Conservation (phyloP, 495 filamentous ascomycete species). For the Chaetomium cochliodes region DNA sequence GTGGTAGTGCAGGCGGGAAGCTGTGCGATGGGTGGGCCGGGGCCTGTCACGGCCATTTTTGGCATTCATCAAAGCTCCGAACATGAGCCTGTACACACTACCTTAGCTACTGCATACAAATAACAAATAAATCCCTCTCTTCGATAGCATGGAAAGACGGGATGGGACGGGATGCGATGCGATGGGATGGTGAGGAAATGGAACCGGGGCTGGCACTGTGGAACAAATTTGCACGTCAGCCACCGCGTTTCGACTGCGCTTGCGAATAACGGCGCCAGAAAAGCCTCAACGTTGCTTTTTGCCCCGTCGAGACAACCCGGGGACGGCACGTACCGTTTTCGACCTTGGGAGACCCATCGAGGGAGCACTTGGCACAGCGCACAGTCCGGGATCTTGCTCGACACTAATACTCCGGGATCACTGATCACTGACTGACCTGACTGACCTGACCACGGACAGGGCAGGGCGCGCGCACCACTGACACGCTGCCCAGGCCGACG, state of each 20-base stretch:
- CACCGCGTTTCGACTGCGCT: conserved; percentile 21
- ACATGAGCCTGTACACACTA: neutral
- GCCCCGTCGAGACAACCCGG: neutral
- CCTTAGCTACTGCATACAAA: too few relatives aligned
- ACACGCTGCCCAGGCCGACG: neutral
- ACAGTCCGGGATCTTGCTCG: conserved; percentile 1
- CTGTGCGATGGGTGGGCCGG: neutral
- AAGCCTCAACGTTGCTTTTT: conserved; percentile 17
- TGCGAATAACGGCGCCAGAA: conserved; percentile 14
- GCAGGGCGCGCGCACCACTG: neutral
- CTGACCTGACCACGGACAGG: too few relatives aligned
- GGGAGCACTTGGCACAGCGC: neutral
- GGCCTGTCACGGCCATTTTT: neutral
- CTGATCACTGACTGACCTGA: too few relatives aligned
- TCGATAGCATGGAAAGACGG: neutral
- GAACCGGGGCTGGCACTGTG: neutral
- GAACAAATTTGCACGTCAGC: conserved; percentile 3
- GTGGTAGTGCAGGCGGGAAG: conserved; percentile 8
- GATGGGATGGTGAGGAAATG: neutral
- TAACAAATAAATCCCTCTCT: neutral
- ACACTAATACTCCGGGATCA: neutral
- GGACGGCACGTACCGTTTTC: conserved; percentile 8
- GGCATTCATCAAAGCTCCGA: neutral
- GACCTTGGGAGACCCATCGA: neutral
- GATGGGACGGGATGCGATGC: too few relatives aligned